Conservation (phyloP, 2,329 filamentous ascomycete species). For the Phaeoacremonium minimum region DNA sequence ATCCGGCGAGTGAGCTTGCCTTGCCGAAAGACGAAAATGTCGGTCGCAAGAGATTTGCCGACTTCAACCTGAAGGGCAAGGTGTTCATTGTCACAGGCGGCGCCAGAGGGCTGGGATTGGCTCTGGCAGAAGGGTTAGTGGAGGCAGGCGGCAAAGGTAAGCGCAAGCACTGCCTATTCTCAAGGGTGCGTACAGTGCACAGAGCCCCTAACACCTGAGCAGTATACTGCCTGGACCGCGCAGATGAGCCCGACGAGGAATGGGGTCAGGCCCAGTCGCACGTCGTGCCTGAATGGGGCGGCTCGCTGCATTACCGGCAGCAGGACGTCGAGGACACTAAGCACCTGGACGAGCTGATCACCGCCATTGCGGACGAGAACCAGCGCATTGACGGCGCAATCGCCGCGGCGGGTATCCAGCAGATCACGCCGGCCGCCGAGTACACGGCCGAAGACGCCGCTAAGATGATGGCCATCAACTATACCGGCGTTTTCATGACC, state of each 20-base stretch:
- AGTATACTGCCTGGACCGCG: constrained; percentile 56
- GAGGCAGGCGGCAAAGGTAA: constrained; percentile 68
- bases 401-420: constrained; percentile 66
- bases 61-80: constrained; percentile 66
- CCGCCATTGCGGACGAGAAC: constrained; percentile 55
- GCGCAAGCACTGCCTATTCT: no score
- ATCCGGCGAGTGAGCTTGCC: no score
- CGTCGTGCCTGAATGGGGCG: constrained; percentile 60
- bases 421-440: constrained; percentile 64
- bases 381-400: constrained; percentile 63
- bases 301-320: constrained; percentile 60
- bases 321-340: constrained; percentile 63
- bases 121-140: constrained; percentile 67
- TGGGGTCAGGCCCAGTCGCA: constrained; percentile 57
- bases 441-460: constrained; percentile 54
- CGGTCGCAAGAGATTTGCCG: constrained; percentile 43
- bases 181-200: no score
- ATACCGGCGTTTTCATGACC: constrained; percentile 66
- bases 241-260: constrained; percentile 44
- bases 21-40: constrained; percentile 16
- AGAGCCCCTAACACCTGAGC: no score
- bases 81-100: constrained; percentile 69
- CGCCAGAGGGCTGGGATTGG: constrained; percentile 68
- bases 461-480: constrained; percentile 66
- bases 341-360: constrained; percentile 52